Percentiles rank a stretch among this genome's conserved stretches.
These are phyloP conservation scores for Claviceps pazoutovae DNA, from an alignment of 2,329 filamentous ascomycete species.

Conservation along the genomic window DNA sequence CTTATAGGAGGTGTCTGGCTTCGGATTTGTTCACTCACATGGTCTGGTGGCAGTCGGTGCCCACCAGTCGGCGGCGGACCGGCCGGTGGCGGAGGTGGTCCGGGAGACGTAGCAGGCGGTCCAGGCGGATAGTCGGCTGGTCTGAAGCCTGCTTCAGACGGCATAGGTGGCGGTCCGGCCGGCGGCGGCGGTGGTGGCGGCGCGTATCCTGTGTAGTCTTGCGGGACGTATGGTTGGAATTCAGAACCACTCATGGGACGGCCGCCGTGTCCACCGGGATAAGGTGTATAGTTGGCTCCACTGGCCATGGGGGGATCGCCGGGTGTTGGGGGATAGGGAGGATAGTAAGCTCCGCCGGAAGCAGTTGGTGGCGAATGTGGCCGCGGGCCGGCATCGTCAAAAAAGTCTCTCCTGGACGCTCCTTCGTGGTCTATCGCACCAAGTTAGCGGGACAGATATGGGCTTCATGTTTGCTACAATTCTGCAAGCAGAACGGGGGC, in stretches of 20 bases:
- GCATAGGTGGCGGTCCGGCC: slow-evolving; percentile 16
- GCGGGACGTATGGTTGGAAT: slow-evolving; percentile 27
- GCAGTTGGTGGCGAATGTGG: slow-evolving; percentile 34
- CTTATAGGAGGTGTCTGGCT: slow-evolving; percentile 11
- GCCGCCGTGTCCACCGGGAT: slow-evolving; percentile 16
- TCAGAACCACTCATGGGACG: slow-evolving; percentile 15
- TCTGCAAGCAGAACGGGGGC: background rate
- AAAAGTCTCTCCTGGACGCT: slow-evolving; percentile 22
- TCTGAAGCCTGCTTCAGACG: slow-evolving; percentile 6
- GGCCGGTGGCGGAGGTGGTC: slow-evolving; percentile 18
- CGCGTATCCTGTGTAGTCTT: slow-evolving; percentile 28
- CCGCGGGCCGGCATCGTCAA: slow-evolving; percentile 21
- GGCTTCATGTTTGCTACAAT: background rate
- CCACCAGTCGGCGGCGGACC: slow-evolving; percentile 20
- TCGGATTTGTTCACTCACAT: slow-evolving; percentile 29
- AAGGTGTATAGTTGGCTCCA: slow-evolving; percentile 8
- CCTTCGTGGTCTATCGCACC: slow-evolving; percentile 20
- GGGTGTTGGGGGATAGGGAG: slow-evolving; percentile 23
- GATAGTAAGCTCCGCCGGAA: slow-evolving; percentile 37
- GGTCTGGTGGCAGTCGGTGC: slow-evolving; percentile 23
- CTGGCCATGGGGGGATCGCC: slow-evolving; percentile 8
- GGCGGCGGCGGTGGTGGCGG: slow-evolving; percentile 22
- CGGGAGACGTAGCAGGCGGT: slow-evolving; percentile 11
- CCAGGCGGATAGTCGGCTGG: slow-evolving; percentile 8
- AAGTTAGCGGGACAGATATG: background rate